Percentiles rank a stretch among this genome's conserved stretches.
Conservation (phyloP, 2,329 filamentous ascomycete species). For the Elsinoe fawcettii region DNA sequence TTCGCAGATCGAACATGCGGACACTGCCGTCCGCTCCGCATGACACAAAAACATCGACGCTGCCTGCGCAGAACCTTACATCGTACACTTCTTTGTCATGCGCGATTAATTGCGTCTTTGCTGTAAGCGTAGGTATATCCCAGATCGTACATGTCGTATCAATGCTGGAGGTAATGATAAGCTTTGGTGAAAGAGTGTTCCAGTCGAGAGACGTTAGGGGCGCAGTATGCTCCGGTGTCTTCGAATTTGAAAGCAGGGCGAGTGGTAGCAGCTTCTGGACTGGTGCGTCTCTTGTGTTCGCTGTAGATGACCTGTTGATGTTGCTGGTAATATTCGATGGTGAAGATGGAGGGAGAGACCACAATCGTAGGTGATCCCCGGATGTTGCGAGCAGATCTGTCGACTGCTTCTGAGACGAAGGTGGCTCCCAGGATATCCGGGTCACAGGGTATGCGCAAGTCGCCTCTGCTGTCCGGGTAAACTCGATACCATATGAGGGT, state of each 20-base stretch:
- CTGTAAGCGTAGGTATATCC: slow-evolving; percentile 96
- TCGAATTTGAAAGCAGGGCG: slow-evolving; percentile 90
- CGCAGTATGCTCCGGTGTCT: slow-evolving; percentile 95
- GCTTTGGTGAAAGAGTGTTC: slow-evolving; percentile 92
- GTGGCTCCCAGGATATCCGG: slow-evolving; percentile 89
- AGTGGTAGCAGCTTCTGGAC: slow-evolving; percentile 82
- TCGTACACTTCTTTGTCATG: slow-evolving; percentile 99
- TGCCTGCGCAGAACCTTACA: slow-evolving; percentile 94
- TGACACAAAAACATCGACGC: slow-evolving; percentile 96
- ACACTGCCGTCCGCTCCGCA: slow-evolving; percentile 97
- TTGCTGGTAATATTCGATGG: slow-evolving; percentile 56
- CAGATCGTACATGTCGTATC: slow-evolving; percentile 99
- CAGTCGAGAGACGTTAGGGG: slow-evolving; percentile 94
- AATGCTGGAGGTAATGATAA: slow-evolving; percentile 98
- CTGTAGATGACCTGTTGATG: slow-evolving; percentile 57
- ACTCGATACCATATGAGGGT: slow-evolving; percentile 73
- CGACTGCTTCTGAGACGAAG: slow-evolving; percentile 87
- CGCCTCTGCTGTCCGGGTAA: slow-evolving; percentile 87
- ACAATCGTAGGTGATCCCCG: slow-evolving; percentile 85
- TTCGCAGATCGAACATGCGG: slow-evolving; percentile 95
- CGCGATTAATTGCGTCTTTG: slow-evolving; percentile 95
- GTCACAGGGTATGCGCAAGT: slow-evolving; percentile 98
- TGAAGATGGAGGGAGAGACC: slow-evolving; percentile 64
- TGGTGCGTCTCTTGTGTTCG: slow-evolving; percentile 52
- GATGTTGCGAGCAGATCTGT: slow-evolving; percentile 93